Evolutionary conservation across 1,139 yeast genomes (phyloP).

Genomic region (Lodderomyces orthopsilosis): DNA sequence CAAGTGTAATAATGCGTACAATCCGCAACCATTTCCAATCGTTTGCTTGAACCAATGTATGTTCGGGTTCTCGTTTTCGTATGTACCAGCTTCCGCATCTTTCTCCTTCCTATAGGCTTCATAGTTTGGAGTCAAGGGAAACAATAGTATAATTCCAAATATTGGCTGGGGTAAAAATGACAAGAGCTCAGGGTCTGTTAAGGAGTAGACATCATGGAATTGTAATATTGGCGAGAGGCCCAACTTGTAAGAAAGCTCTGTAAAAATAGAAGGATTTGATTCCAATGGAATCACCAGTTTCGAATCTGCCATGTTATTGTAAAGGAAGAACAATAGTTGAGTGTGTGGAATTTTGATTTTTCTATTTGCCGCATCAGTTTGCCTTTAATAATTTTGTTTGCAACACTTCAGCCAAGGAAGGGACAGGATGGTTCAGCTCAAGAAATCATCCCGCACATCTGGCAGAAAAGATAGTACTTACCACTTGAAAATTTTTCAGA

Average conservation of each 20-base stretch:
- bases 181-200: slow-evolving; percentile 75
- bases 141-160: slow-evolving; percentile 68
- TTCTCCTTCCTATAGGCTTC: slow-evolving; percentile 46
- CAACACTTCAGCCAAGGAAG: no score
- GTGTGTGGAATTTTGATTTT: no score
- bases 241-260: slow-evolving; percentile 61
- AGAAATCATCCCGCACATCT: no score
- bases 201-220: slow-evolving; percentile 80
- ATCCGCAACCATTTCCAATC: slow-evolving; percentile 88
- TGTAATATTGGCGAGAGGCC: slow-evolving; percentile 63
- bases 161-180: slow-evolving; percentile 82
- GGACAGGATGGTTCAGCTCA: no score
- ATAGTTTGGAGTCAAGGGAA: slow-evolving; percentile 69
- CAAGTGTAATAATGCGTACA: slow-evolving; percentile 81
- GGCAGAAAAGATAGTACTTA: no score
- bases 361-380: no score
- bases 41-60: slow-evolving; percentile 79
- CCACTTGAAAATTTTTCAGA: no score
- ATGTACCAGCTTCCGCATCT: slow-evolving; percentile 25
- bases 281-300: slow-evolving; percentile 74
- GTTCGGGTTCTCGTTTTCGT: slow-evolving; percentile 16
- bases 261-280: slow-evolving; percentile 84
- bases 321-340: no score
- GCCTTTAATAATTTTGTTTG: no score
- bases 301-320: slow-evolving; percentile 10